phyloP scores from a whole-genome alignment of 1,139 yeast genomes.

The Protomyces pachydermus region DNA sequence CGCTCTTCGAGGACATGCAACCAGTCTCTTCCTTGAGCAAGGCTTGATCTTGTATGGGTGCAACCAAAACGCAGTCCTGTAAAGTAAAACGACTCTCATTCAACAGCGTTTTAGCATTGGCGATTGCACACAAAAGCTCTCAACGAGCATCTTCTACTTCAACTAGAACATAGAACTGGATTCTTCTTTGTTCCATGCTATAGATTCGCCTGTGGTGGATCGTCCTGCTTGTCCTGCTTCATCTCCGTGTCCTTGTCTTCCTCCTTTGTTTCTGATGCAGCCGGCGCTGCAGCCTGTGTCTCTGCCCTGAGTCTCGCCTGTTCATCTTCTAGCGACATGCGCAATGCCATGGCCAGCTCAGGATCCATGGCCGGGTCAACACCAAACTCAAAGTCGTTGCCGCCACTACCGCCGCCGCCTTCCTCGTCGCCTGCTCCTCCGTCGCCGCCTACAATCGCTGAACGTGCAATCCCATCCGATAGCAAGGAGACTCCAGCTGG shows the following conservation, averaged over 20 bases:
- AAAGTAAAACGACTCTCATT: not conserved
- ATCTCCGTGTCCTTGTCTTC: not conserved
- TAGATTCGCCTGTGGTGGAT: constrained; percentile 5
- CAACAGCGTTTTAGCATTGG: not conserved
- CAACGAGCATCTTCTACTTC: not conserved
- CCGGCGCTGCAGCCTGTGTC: not conserved
- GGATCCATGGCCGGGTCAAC: constrained; percentile 94
- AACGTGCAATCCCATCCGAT: constrained; percentile 66
- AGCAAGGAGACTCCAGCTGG: constrained; percentile 83
- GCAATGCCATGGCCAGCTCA: constrained; percentile 88
- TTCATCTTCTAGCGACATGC: constrained; percentile 79
- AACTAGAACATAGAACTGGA: too few species aligned
- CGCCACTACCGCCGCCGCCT: constrained; percentile 44
- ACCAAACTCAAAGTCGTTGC: constrained; percentile 54
- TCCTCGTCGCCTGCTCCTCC: constrained; percentile 47
- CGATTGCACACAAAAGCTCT: not conserved
- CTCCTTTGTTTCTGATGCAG: not conserved
- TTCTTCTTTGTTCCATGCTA: not conserved
- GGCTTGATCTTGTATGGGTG: not conserved
- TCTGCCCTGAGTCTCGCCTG: constrained; percentile 53
- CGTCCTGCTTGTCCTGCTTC: not conserved
- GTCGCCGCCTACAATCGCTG: constrained; percentile 60
- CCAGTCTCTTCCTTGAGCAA: not conserved
- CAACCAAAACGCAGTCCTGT: not conserved
- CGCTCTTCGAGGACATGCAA: constrained; percentile 14